Conservation (phyloP, 2,329 filamentous ascomycete genomes). For the Trichoderma breve region DNA sequence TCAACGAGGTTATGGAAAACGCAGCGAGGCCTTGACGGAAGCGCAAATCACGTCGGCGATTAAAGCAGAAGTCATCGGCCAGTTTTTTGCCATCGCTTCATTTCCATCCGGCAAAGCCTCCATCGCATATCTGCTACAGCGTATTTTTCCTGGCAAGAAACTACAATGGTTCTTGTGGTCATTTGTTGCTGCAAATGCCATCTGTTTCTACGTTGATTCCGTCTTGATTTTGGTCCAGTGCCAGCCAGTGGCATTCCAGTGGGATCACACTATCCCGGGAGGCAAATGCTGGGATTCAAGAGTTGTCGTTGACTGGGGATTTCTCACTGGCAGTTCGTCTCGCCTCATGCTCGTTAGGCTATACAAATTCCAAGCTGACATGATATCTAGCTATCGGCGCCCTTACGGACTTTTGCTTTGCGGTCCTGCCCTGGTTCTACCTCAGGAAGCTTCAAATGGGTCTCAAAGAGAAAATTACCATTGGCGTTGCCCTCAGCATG, state of each 20-base stretch:
- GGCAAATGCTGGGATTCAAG: not conserved
- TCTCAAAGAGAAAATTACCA: not conserved
- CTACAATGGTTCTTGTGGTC: not conserved
- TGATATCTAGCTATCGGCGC: not conserved
- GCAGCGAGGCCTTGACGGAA: not conserved
- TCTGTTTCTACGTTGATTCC: not conserved
- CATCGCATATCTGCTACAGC: not conserved
- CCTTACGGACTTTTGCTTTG: not conserved
- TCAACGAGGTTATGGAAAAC: not conserved
- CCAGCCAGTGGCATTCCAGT: not conserved
- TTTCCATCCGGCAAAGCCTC: not conserved
- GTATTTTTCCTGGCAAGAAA: not conserved
- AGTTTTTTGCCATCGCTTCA: not conserved
- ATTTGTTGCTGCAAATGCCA: not conserved
- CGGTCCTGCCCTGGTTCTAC: not conserved
- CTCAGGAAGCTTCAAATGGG: not conserved
- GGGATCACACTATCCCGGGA: not conserved
- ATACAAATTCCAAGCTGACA: not conserved
- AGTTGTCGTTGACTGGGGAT: not conserved
- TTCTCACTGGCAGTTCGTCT: not conserved
- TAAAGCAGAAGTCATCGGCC: not conserved
- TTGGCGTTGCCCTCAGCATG: not conserved
- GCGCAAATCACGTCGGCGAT: not conserved
- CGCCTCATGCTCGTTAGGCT: not conserved
- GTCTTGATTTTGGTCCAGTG: not conserved